Evolutionary conservation across 331 rosid genomes (phyloP), one percentile per base, ranked within the genome.

Genomic region (Malus hybrid): DNA sequence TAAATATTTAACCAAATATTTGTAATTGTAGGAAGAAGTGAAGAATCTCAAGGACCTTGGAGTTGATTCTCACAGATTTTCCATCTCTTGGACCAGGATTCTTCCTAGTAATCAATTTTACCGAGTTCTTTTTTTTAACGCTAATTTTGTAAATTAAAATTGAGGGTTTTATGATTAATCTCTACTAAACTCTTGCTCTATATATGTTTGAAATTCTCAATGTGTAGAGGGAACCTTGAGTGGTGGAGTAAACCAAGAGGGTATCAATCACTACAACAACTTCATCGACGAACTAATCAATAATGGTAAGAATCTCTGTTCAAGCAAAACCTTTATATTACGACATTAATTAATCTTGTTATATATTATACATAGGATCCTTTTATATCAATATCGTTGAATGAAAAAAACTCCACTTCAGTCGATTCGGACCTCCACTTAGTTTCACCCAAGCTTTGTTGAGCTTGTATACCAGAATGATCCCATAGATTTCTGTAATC

Each of bases 41-140:
- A 52, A 55, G 26, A 19, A 10, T 52, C 5, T 75, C 55, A 66
- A 65, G n/a, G 65, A 57, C 28, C 79, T 75, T 66, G 79, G 73
- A 65, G 79, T 75, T 22, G 36, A 26, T 33, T 75, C 16, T 33
- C 56, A 75, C 48, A 65, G 66, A 53, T 75, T 75, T 33, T 75
- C 79, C 36, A 33, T 75, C 36, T 65, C 79, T 6, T 75, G 79
- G 79, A 65, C 79, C 39, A 53, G 79, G 12, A 66, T 75, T 65
- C 72, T 75, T 15, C 79, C 73, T 1, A 52, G 72, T 75, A 75
- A 29, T 1, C n/a, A 16, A 6, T 71, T n/a, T 52, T 71, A 29
- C 5, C 48, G 55, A n/a, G 13, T n/a, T 53, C 0, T 53, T 32
- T 22, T 58, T 57, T 20, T 63, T 7, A 13, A 61, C 6, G 24